A percentile compares a stretch with the other conserved stretches of the same genome.
These are phyloP conservation scores for Linum trigynum DNA, from an alignment of 345 rosid genomes.

Conservation along the genomic window DNA sequence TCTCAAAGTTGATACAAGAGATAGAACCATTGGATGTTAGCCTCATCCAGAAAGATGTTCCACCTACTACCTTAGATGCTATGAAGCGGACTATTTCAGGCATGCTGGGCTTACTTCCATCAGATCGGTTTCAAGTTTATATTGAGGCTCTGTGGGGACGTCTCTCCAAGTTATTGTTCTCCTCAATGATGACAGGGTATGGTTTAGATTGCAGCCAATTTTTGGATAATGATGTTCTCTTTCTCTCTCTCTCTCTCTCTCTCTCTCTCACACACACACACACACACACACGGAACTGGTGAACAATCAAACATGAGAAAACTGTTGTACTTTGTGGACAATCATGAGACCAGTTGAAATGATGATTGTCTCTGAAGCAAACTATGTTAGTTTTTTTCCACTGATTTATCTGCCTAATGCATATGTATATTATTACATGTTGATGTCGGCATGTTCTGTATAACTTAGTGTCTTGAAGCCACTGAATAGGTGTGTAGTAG, in stretches of 20 bases:
- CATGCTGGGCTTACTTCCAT: conserved; percentile 94
- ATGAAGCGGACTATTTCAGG: conserved; percentile 96
- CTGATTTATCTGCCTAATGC: background rate
- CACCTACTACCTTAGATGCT: conserved; percentile 79
- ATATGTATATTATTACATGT: background rate
- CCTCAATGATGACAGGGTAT: conserved; percentile 99
- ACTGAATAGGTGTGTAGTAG: background rate
- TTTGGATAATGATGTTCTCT: background rate
- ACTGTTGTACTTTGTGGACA: background rate
- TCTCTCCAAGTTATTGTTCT: conserved; percentile 71
- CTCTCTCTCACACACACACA: too few species aligned
- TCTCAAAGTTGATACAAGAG: conserved; percentile 65
- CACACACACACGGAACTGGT: too few species aligned
- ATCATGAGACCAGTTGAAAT: background rate
- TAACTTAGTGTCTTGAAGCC: background rate
- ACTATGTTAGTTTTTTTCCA: background rate
- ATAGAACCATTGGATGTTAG: conserved; percentile 89
- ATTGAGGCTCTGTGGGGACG: conserved; percentile 94
- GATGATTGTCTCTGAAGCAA: background rate
- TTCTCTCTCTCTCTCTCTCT: too few species aligned
- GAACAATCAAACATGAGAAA: background rate
- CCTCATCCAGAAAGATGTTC: conserved; percentile 79
- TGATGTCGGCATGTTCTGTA: background rate
- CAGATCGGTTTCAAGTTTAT: conserved; percentile 78
- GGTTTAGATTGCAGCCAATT: conserved; percentile 11